Conservation (phyloP, 2,329 filamentous ascomycete genomes). For the Coniochaeta sp. region DNA sequence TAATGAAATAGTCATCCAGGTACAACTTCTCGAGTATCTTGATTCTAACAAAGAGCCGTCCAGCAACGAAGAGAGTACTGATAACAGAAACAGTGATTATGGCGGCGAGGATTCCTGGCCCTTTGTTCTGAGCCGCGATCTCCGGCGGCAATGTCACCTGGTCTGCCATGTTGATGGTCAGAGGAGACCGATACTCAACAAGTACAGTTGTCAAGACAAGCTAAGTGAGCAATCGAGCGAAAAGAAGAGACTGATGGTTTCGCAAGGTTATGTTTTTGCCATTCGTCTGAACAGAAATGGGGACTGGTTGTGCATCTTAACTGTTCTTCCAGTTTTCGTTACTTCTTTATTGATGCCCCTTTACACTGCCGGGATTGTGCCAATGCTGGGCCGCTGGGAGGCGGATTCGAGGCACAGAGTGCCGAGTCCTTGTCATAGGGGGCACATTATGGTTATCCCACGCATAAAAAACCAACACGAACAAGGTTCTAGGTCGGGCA, state of each 20-base stretch:
- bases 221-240: background rate
- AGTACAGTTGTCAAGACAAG: background rate
- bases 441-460: background rate
- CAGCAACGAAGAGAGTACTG: slow-evolving; percentile 20
- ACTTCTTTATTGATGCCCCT: too few species aligned
- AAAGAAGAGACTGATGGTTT: background rate
- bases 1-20: slow-evolving; percentile 29
- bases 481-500: background rate
- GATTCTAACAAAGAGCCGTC: slow-evolving; percentile 24
- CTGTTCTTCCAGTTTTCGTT: too few species aligned
- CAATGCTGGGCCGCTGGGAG: background rate
- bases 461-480: background rate
- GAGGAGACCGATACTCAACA: background rate
- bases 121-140: slow-evolving; percentile 20
- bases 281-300: too few species aligned
- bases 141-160: background rate
- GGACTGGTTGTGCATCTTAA: too few species aligned
- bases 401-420: background rate
- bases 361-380: too few species aligned
- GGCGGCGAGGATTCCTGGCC: slow-evolving; percentile 23
- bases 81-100: slow-evolving; percentile 22
- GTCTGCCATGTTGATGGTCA: background rate
- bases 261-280: too few species aligned
- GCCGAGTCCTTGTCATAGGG: background rate
- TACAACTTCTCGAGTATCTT: slow-evolving; percentile 23